Evolutionary conservation across 208 protist species (phyloP).

Genomic region (Crithidia expoeki): DNA sequence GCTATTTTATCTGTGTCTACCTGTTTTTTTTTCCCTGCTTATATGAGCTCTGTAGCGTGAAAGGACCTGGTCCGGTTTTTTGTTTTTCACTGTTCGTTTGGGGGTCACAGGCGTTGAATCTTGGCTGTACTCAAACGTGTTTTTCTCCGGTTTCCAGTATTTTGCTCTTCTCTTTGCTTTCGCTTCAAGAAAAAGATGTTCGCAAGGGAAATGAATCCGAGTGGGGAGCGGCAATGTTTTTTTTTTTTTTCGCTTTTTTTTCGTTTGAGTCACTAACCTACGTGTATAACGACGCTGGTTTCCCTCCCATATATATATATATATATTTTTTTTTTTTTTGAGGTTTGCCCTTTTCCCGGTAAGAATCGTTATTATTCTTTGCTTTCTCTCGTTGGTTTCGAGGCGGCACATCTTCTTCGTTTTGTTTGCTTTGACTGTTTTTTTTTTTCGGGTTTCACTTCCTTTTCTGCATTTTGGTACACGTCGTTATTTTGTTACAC

Average conservation of each 20-base stretch:
- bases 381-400: background rate
- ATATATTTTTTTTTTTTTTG: background rate
- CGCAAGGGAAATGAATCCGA: no score
- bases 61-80: no score
- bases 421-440: background rate
- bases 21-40: background rate
- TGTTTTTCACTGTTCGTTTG: constrained; percentile 1
- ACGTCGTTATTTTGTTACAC: no score
- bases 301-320: constrained; percentile 6
- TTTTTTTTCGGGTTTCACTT: no score
- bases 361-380: constrained; percentile 2
- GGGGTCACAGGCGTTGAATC: constrained; percentile 1
- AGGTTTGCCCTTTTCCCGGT: background rate
- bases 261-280: background rate
- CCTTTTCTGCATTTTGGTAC: background rate
- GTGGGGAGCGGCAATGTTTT: background rate
- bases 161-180: background rate
- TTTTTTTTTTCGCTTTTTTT: background rate
- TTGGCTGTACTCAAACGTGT: background rate
- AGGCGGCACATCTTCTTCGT: no score
- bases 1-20: background rate
- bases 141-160: constrained; percentile 3
- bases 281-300: background rate
- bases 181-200: background rate
- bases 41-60: background rate